Percentiles rank a stretch among this genome's conserved stretches.
These are phyloP conservation scores for Volvox carteri DNA, from an alignment of 163 green algal species.

Conservation along the genomic window DNA sequence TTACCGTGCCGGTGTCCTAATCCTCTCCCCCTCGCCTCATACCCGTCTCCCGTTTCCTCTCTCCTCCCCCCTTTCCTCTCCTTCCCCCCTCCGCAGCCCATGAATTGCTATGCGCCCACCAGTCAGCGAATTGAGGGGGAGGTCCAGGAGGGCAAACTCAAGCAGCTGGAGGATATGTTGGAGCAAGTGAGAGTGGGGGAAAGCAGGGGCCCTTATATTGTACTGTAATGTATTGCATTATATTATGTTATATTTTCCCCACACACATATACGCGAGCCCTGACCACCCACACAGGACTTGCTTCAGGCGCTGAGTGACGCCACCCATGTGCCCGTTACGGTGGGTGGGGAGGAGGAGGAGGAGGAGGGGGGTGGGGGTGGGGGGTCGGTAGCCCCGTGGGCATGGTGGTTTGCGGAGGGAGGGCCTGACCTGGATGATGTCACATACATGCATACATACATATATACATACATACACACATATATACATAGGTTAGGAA, in stretches of 20 bases:
- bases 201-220: too few relatives aligned
- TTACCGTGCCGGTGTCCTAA: background rate
- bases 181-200: background rate
- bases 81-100: slow-evolving; percentile 4
- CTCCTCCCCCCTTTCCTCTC: background rate
- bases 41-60: background rate
- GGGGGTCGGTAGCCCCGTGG: background rate
- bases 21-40: background rate
- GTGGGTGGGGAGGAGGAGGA: background rate
- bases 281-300: slow-evolving; percentile 31
- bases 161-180: slow-evolving; percentile 6
- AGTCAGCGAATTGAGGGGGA: background rate
- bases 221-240: too few relatives aligned
- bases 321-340: background rate
- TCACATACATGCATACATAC: too few relatives aligned
- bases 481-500: too few relatives aligned
- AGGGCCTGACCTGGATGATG: too few relatives aligned
- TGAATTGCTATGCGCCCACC: slow-evolving; percentile 19
- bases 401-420: too few relatives aligned
- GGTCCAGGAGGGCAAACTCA: background rate
- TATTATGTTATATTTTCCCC: too few relatives aligned
- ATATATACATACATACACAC: too few relatives aligned
- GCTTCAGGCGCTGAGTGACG: background rate
- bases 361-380: background rate
- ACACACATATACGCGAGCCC: too few relatives aligned